Percentiles rank a stretch among this genome's conserved stretches.
Conservation (phyloP, 306 rosid species). For the Trifolium subterraneum region DNA sequence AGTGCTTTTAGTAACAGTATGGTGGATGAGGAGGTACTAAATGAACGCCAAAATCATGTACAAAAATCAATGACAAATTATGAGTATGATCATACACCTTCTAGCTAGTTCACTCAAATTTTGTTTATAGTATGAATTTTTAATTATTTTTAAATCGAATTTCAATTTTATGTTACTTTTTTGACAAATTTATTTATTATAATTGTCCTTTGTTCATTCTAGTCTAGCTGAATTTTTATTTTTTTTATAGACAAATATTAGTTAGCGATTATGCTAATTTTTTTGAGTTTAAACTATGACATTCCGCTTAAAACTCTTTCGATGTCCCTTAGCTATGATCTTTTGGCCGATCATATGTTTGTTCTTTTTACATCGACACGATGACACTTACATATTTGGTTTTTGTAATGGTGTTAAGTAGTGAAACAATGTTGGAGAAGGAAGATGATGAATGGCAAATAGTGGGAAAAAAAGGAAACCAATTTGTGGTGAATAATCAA, state of each 20-base stretch:
- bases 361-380: neutral
- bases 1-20: slow-evolving; percentile 38
- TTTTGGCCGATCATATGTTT: neutral
- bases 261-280: neutral
- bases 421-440: slow-evolving; percentile 38
- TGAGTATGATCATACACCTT: slow-evolving; percentile 46
- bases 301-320: neutral
- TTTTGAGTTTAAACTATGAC: neutral
- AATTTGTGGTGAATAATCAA: slow-evolving; percentile 71
- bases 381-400: neutral
- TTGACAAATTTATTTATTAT: too few species aligned
- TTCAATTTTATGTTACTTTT: neutral
- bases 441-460: slow-evolving; percentile 67
- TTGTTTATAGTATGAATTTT: too few species aligned
- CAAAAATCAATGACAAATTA: slow-evolving; percentile 43
- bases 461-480: slow-evolving; percentile 88
- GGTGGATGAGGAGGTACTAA: slow-evolving; percentile 41
- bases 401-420: slow-evolving; percentile 34
- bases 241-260: neutral
- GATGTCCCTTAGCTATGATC: neutral
- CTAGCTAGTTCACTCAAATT: neutral
- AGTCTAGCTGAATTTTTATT: neutral
- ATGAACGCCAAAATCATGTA: slow-evolving; percentile 48
- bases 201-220: neutral
- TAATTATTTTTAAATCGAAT: too few species aligned